Conservation (phyloP, 2,329 filamentous ascomycete species). For the Rhynchosporium secalis region DNA sequence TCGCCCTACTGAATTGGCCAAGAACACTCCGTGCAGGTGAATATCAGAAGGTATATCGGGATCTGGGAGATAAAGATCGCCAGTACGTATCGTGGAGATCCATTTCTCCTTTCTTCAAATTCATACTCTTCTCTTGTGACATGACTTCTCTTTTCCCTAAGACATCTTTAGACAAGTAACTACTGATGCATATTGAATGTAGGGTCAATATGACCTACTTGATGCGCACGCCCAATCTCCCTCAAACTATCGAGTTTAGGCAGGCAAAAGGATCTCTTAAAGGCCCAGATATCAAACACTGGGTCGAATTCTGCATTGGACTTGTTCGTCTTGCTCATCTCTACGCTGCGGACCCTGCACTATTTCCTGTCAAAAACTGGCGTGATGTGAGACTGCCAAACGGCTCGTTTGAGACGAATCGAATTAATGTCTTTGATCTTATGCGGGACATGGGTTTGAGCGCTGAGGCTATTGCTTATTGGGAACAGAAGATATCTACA, state of each 20-base stretch:
- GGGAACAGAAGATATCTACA: conserved; percentile 16
- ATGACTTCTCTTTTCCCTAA: too few species aligned
- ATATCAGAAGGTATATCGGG: not conserved
- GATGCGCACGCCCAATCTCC: conserved; percentile 3
- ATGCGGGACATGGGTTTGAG: conserved; percentile 27
- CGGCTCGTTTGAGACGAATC: not conserved
- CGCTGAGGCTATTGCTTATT: conserved; percentile 17
- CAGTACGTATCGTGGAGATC: not conserved
- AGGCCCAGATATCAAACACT: conserved; percentile 24
- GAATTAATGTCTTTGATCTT: conserved; percentile 23
- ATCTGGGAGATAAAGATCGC: conserved; percentile 18
- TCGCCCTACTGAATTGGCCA: conserved; percentile 25
- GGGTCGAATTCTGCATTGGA: conserved; percentile 33
- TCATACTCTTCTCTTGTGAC: too few species aligned
- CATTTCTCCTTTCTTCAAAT: too few species aligned
- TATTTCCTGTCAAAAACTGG: conserved; percentile 25
- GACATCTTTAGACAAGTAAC: too few species aligned
- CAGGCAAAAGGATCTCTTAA: conserved; percentile 30
- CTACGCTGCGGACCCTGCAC: conserved; percentile 20
- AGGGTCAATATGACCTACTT: conserved; percentile 28
- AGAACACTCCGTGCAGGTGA: not conserved
- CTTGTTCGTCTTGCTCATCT: conserved; percentile 29
- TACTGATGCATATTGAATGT: too few species aligned
- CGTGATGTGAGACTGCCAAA: not conserved
- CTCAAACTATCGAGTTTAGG: conserved; percentile 33